These are phyloP conservation scores for Nitzschia sp. DNA, from an alignment of 108 stramenopile species.

Conservation along the genomic window DNA sequence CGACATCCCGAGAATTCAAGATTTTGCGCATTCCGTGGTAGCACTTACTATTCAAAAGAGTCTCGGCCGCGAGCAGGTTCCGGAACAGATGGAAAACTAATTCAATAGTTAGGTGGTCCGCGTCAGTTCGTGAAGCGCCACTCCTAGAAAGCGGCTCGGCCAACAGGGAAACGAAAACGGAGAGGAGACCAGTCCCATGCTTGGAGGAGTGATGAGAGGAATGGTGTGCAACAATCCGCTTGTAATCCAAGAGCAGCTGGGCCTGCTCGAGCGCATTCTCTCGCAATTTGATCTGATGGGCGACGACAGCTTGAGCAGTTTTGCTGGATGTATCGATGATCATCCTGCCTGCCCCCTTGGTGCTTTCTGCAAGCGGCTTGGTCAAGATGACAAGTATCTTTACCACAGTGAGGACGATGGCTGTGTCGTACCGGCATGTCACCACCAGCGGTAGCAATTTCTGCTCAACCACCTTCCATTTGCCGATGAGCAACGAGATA, in stretches of 20 bases:
- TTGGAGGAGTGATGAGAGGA: conserved; percentile 41
- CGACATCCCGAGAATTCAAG: not conserved
- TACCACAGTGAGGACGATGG: conserved; percentile 77
- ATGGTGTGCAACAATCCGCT: conserved; percentile 63
- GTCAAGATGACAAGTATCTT: conserved; percentile 89
- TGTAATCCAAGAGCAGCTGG: conserved; percentile 77
- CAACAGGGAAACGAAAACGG: conserved; percentile 78
- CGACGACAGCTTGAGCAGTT: conserved; percentile 42
- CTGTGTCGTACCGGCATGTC: conserved; percentile 76
- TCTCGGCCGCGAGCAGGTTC: conserved; percentile 65
- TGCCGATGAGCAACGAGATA: conserved; percentile 70
- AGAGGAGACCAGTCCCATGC: conserved; percentile 58
- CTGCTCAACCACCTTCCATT: conserved; percentile 81
- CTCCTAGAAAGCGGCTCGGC: conserved; percentile 77
- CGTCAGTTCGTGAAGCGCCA: conserved; percentile 58
- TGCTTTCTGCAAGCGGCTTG: conserved; percentile 76
- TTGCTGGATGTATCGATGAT: conserved; percentile 58
- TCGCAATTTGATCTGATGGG: conserved; percentile 73
- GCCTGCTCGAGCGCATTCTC: conserved; percentile 84
- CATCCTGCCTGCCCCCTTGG: conserved; percentile 68
- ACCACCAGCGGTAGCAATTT: conserved; percentile 81
- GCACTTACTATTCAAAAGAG: conserved; percentile 44
- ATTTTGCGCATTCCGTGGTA: not conserved
- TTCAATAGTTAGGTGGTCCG: conserved; percentile 86
- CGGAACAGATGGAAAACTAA: conserved; percentile 85